Evolutionary conservation across 164 flowering plant species (phyloP).

Genomic region (Cinnamomum chago): DNA sequence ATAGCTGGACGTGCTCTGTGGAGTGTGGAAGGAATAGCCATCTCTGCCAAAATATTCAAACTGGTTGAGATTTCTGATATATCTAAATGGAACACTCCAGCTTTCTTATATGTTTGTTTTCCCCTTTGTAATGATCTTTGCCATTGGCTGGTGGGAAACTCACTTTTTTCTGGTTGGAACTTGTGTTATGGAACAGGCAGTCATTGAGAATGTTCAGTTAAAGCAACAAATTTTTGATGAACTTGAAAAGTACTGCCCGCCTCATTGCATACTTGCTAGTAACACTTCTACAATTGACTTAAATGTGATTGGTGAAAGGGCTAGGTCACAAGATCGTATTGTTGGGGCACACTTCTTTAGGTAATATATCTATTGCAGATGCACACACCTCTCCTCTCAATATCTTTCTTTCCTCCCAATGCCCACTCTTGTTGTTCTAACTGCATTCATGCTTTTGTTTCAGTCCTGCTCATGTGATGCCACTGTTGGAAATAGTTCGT

Average conservation of each 20-base stretch:
- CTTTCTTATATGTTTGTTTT: background rate
- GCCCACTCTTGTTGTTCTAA: background rate
- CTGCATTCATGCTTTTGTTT: slow-evolving; percentile 13
- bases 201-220: slow-evolving; percentile 72
- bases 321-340: slow-evolving; percentile 72
- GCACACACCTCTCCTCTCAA: no score
- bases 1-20: no score
- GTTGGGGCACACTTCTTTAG: slow-evolving; percentile 96
- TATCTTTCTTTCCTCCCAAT: no score
- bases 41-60: background rate
- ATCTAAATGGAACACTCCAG: background rate
- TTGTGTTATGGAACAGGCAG: slow-evolving; percentile 57
- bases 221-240: slow-evolving; percentile 90
- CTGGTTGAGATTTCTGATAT: background rate
- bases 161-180: background rate
- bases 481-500: slow-evolving; percentile 86
- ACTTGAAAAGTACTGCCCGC: slow-evolving; percentile 80
- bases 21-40: background rate
- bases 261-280: slow-evolving; percentile 82
- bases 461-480: slow-evolving; percentile 98
- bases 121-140: background rate
- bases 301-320: slow-evolving; percentile 77
- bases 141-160: background rate
- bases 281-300: slow-evolving; percentile 94
- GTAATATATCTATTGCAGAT: slow-evolving; percentile 23